Base-by-base conservation (phyloP, 768 basidiomycete species). In the Candolleomyces efflorescens region DNA sequence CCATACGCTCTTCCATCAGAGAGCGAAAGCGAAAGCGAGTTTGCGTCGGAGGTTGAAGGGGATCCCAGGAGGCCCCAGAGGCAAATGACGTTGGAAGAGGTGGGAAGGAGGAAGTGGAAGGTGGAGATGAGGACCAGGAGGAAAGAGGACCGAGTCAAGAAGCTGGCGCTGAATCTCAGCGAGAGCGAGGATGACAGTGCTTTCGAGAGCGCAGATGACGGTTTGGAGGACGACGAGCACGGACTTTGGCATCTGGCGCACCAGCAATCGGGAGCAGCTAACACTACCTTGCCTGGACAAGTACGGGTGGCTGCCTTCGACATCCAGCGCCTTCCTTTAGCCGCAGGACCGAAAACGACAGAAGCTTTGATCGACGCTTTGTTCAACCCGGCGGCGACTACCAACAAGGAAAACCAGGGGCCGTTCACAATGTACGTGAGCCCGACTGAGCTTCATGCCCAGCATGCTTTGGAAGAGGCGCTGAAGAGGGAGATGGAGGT, bases 311-410 rank as follows among this genome's bases (percentile, higher is more conserved):
- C 63, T 3, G 62, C 69, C 1, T 78, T 79, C 59, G 73, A 75
- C 61, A 67, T 75, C 5, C 66, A 70, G n/a, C 66, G 71, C 32
- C 75, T 88, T 6, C 83, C 84, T 1, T 66, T 72, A 17, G 79
- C 82, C 3, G 78, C 80, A 60, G 85, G 86, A 0, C 79, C 85
- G 2, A 80, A 81, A 52, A 82, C 83, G 13, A 91, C 89, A 0
- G 89, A 89, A 66, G 76, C 76, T 38, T 77, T 92, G 43, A 91
- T 92, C 65, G 90, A 92, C 55, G 84, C 87, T 5, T 68, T 92
- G 23, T 92, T 92, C 67, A 92, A 92, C 63, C 90, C 90, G 1
- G 77, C 78, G 1, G 78, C 76, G 1, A 81, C 81, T 9, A 73
- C 72, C 1, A 74, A 77, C 43, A 65, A 63, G 60, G 63, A 63